phyloP scores from a whole-genome alignment of 768 basidiomycete species.

The Serendipita sp. region DNA sequence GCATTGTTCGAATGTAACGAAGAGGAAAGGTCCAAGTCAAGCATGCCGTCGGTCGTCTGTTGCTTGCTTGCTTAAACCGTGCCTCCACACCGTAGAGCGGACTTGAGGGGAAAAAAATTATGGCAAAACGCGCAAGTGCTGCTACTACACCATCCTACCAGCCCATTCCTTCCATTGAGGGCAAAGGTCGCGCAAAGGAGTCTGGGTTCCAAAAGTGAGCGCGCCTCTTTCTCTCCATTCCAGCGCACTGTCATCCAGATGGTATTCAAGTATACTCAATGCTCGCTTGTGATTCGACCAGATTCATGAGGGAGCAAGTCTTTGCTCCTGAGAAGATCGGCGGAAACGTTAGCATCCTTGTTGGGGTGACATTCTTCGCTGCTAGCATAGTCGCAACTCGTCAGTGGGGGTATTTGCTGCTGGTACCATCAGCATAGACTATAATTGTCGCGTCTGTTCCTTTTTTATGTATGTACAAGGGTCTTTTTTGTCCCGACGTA shows the following conservation, averaged over 20 bases:
- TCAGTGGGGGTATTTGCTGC: not conserved
- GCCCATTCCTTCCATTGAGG: not conserved
- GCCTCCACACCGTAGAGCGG: too few relatives aligned
- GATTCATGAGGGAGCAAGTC: not conserved
- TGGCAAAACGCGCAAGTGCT: not conserved
- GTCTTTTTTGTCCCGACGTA: too few relatives aligned
- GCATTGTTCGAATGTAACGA: too few relatives aligned
- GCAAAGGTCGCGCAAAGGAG: not conserved
- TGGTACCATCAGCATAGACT: not conserved
- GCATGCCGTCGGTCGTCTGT: too few relatives aligned
- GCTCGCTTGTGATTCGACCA: not conserved
- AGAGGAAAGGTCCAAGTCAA: too few relatives aligned
- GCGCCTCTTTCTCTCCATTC: not conserved
- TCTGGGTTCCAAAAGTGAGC: not conserved
- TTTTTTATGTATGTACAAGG: not conserved
- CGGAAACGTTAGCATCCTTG: not conserved
- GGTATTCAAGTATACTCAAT: not conserved
- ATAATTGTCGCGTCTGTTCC: not conserved
- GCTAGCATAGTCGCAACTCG: constrained; percentile 2
- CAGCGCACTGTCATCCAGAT: not conserved
- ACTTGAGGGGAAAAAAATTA: not conserved
- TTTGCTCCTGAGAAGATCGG: not conserved
- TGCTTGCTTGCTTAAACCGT: too few relatives aligned
- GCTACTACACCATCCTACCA: not conserved
- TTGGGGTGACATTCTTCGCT: not conserved